Conservation (phyloP, 345 rosid species). For the Eutrema yunnanense region DNA sequence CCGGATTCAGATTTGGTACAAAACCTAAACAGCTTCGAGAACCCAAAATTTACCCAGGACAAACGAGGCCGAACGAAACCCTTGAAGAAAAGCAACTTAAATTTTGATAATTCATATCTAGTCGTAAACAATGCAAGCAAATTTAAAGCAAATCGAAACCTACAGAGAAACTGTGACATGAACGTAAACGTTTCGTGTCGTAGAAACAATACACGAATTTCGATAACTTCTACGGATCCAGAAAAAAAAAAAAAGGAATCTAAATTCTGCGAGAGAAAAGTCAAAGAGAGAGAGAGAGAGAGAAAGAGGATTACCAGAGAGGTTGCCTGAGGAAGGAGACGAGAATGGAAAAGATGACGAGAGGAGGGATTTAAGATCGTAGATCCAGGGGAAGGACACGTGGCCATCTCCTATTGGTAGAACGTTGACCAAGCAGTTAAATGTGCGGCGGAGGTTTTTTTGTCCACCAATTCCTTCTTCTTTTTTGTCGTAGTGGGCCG, state of each 20-base stretch:
- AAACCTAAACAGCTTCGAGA: background rate
- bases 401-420: background rate
- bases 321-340: constrained; percentile 20
- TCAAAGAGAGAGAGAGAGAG: background rate
- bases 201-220: background rate
- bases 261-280: background rate
- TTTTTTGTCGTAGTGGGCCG: constrained; percentile 11
- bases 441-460: constrained; percentile 28
- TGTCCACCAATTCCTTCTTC: background rate
- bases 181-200: background rate
- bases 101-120: constrained; percentile 17
- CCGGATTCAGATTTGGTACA: background rate
- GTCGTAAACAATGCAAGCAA: background rate
- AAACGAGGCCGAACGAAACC: background rate
- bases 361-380: constrained; percentile 8
- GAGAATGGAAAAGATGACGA: background rate
- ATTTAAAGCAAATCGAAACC: constrained; percentile 15
- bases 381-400: constrained; percentile 20
- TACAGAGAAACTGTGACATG: background rate
- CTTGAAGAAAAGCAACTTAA: background rate
- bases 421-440: constrained; percentile 14
- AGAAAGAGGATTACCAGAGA: constrained; percentile 12
- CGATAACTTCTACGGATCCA: background rate
- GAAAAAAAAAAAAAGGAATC: background rate
- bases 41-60: background rate